Evolutionary conservation across 2,329 filamentous ascomycete species (phyloP), one percentile per base, ranked within the genome.

Genomic region (Tolypocladium guangdongense): DNA sequence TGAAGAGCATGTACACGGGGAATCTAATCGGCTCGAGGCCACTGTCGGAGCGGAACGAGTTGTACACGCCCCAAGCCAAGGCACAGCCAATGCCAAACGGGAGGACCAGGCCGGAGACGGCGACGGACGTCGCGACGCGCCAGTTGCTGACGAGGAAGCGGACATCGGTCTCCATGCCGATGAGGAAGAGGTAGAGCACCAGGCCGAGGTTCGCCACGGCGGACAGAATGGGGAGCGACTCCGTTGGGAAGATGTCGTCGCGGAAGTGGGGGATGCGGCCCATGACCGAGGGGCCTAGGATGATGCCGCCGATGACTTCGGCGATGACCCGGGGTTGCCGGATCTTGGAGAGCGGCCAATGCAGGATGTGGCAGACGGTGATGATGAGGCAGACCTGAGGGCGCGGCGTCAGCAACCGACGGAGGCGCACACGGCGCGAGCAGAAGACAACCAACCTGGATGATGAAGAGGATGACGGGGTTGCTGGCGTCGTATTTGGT

Each of bases 271-370:
- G 89, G 24, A 95, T 90, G 51, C 86, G 83, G 63, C 90, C 90
- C 82, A 95, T 86, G 24, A 95, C 87, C 0, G 90, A 93, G 1
- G 90, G 90, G 4, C 90, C 90, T 1, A 96, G 78, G 38, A 96
- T 69, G 63, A 93, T 88, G 52, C 88, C 88, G n/a, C 86, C 87
- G 53, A 92, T 82, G 55, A 93, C 88, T 71, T 93, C 88, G 50
- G 88, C 86, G 61, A 93, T 91, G 59, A 93, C 88, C 48, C 86
- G 82, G 57, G 88, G 88, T 64, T 93, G 88, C 53, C 86, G 83
- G 50, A 93, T 76, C 62, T 84, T 85, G 60, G 85, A 85, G 6
- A 92, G 78, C 11, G 88, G 88, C 72, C 80, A 90, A 66, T 92
- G 87, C 22, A 91, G 64, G 12, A 72, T 54, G 51, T 76, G 70